Evolutionary conservation across 495 filamentous ascomycete genomes (phyloP).

Genomic region (Pseudoneurospora amorphoporcata): DNA sequence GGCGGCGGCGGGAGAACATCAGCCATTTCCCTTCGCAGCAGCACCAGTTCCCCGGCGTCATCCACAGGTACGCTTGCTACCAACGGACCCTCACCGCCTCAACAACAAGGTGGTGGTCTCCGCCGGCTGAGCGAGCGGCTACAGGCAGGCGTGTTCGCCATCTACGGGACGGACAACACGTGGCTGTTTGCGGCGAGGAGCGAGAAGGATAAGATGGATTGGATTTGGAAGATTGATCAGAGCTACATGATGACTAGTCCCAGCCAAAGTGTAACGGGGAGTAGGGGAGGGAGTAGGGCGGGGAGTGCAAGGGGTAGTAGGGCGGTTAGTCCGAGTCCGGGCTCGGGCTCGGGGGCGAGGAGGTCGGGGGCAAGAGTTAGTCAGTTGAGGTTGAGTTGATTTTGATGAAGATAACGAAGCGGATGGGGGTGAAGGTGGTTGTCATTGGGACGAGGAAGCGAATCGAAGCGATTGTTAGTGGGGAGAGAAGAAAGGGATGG

Average conservation of each 20-base stretch:
- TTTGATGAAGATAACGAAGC: neutral
- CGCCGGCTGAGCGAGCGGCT: constrained; percentile 39
- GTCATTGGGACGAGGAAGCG: neutral
- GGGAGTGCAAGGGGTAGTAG: constrained; percentile 6
- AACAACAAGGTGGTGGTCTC: constrained; percentile 14
- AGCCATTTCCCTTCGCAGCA: neutral
- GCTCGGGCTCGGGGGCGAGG: neutral
- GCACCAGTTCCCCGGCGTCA: neutral
- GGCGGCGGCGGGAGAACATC: neutral
- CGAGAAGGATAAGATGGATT: constrained; percentile 85
- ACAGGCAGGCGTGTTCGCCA: constrained; percentile 71
- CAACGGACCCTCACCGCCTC: constrained; percentile 18
- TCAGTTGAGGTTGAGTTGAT: neutral
- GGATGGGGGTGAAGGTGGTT: neutral
- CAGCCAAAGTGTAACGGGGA: constrained; percentile 15
- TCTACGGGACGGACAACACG: constrained; percentile 87
- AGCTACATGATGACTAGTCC: constrained; percentile 25
- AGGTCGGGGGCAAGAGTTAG: neutral
- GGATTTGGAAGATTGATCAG: constrained; percentile 76
- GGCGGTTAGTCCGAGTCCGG: constrained; percentile 5
- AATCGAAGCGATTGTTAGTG: neutral
- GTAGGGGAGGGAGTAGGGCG: neutral
- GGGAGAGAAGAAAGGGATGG: neutral
- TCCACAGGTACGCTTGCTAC: constrained; percentile 17
- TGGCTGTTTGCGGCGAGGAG: constrained; percentile 85